Evolutionary conservation across 306 rosid genomes (phyloP).

Genomic region (Malus sylvestris): DNA sequence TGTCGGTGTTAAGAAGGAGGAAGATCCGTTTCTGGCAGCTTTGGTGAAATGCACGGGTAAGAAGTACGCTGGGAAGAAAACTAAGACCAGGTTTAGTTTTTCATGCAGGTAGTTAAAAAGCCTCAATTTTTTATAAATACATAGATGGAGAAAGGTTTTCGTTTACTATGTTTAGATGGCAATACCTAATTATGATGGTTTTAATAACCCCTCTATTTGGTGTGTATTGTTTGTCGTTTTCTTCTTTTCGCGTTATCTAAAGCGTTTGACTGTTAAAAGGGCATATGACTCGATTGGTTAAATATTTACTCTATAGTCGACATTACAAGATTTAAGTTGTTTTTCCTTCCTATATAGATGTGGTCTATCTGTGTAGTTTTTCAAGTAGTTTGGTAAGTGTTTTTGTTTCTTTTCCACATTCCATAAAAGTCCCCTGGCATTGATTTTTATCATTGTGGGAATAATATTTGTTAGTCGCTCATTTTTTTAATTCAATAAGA

Average conservation of each 20-base stretch:
- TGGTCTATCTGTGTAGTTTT: not conserved
- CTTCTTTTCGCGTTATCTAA: not conserved
- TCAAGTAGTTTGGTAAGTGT: not conserved
- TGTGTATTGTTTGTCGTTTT: not conserved
- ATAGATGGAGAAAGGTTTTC: not conserved
- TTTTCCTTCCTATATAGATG: not conserved
- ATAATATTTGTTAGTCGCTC: not conserved
- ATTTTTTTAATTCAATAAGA: not conserved
- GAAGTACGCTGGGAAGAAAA: constrained; percentile 4
- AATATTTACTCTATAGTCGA: no score
- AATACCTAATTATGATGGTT: not conserved
- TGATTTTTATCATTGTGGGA: not conserved
- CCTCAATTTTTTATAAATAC: not conserved
- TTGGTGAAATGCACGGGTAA: constrained; percentile 36
- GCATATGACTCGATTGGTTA: no score
- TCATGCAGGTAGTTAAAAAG: constrained; percentile 18
- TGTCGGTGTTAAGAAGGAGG: constrained; percentile 7
- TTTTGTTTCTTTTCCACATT: not conserved
- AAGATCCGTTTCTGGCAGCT: constrained; percentile 53
- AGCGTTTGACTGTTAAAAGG: not conserved
- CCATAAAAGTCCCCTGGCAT: not conserved
- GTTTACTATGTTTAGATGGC: not conserved
- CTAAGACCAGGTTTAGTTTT: constrained; percentile 8
- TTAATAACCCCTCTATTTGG: not conserved
- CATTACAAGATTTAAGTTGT: no score